A percentile compares a stretch with the other conserved stretches of the same genome.
Evolutionary conservation across 371 early-diverging fungal genomes (phyloP).

Genomic region (Haplosporangium sp.): DNA sequence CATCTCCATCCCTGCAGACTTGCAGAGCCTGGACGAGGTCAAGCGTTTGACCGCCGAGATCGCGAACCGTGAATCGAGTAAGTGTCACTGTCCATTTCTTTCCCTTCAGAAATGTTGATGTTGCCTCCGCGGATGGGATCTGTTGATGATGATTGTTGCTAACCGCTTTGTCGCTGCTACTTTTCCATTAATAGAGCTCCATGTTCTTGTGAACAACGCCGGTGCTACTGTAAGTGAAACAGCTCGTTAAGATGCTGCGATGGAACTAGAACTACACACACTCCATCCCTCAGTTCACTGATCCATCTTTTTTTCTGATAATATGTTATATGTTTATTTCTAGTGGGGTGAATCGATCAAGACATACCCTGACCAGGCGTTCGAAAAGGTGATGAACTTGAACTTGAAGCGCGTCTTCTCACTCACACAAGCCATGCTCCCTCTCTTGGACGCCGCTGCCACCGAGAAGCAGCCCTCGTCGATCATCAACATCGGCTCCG

Average conservation of each 20-base stretch:
- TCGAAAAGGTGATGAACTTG: conserved; percentile 86
- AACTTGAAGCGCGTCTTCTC: conserved; percentile 90
- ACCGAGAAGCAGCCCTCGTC: conserved; percentile 65
- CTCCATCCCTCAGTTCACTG: not conserved
- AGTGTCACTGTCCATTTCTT: conserved; percentile 1
- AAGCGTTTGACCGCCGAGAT: conserved; percentile 71
- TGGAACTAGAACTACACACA: not conserved
- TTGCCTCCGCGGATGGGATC: not conserved
- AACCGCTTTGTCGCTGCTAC: too few species aligned
- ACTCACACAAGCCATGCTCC: conserved; percentile 83
- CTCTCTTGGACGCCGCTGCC: conserved; percentile 78
- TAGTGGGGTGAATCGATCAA: conserved; percentile 73
- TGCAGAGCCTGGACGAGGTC: conserved; percentile 73
- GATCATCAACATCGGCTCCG: conserved; percentile 88
- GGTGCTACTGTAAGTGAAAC: conserved; percentile 71
- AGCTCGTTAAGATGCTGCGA: too few species aligned
- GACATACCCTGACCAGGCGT: conserved; percentile 75
- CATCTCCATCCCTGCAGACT: conserved; percentile 81
- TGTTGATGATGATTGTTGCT: not conserved
- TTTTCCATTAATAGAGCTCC: conserved; percentile 62
- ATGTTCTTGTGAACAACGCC: conserved; percentile 89
- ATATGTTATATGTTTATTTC: too few species aligned
- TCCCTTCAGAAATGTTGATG: not conserved
- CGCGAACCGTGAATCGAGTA: conserved; percentile 68
- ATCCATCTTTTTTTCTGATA: not conserved